Evolutionary conservation across 73 alveolate species (phyloP).

Genomic region (Paramecium octaurelia): DNA sequence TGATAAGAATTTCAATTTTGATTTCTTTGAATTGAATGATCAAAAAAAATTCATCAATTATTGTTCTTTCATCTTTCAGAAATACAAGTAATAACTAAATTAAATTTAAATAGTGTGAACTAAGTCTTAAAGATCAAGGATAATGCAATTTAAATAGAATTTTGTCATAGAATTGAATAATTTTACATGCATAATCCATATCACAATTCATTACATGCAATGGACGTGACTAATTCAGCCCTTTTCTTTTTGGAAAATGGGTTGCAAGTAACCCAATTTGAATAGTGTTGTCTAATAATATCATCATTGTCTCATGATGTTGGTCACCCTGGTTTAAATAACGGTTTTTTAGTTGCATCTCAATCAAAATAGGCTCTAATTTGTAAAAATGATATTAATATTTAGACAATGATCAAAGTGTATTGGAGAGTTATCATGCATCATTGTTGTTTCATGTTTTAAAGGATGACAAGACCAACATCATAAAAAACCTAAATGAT

Average conservation of each 20-base stretch:
- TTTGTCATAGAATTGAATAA: slow-evolving; percentile 27
- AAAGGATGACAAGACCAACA: slow-evolving; percentile 6
- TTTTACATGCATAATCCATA: slow-evolving; percentile 19
- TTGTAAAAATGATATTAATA: not conserved
- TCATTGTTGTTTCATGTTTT: slow-evolving; percentile 30
- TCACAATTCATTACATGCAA: slow-evolving; percentile 45
- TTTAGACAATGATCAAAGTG: slow-evolving; percentile 36
- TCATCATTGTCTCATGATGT: slow-evolving; percentile 33
- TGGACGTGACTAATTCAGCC: slow-evolving; percentile 44
- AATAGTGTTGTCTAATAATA: not conserved
- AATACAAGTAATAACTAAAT: not conserved
- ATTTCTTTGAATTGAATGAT: slow-evolving; percentile 15
- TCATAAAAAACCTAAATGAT: not conserved
- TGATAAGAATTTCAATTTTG: slow-evolving; percentile 28
- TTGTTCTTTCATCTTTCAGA: not conserved
- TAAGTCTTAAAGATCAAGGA: not conserved
- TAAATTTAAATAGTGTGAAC: not conserved
- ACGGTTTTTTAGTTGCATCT: slow-evolving; percentile 47
- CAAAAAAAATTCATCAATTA: not conserved
- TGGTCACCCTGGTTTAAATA: slow-evolving; percentile 43
- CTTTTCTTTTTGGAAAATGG: slow-evolving; percentile 18
- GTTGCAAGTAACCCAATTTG: not conserved
- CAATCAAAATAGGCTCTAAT: slow-evolving; percentile 21
- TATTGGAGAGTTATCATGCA: slow-evolving; percentile 36
- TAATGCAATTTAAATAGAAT: not conserved